Evolutionary conservation across 1,284 basidiomycete species (phyloP).

Genomic region (Bjerkandera adusta): DNA sequence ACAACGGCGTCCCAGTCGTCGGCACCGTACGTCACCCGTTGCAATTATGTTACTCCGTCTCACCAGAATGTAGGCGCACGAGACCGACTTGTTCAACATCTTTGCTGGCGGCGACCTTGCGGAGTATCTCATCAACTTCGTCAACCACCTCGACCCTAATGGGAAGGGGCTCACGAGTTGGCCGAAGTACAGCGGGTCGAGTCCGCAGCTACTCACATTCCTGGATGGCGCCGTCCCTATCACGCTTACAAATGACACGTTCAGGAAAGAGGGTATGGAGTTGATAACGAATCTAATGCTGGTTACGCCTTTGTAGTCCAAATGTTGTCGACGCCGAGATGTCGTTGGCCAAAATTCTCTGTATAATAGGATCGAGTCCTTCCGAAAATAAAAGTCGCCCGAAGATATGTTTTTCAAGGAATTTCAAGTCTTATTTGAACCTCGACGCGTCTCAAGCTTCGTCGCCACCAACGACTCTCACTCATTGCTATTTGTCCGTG

Average conservation of each 20-base stretch:
- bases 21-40: slow-evolving; percentile 22
- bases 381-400: too few species aligned
- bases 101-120: slow-evolving; percentile 10
- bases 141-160: slow-evolving; percentile 20
- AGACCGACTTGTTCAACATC: slow-evolving; percentile 5
- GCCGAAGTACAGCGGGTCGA: slow-evolving; percentile 15
- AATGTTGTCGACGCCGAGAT: too few species aligned
- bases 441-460: too few species aligned
- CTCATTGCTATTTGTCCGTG: background rate
- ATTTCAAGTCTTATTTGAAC: too few species aligned
- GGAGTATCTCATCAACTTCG: slow-evolving; percentile 17
- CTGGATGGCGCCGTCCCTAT: slow-evolving; percentile 12
- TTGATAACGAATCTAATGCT: background rate
- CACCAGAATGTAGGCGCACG: too few species aligned
- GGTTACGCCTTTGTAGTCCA: background rate
- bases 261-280: slow-evolving; percentile 7
- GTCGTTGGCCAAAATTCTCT: too few species aligned
- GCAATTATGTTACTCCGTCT: too few species aligned
- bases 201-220: slow-evolving; percentile 10
- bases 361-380: too few species aligned
- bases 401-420: too few species aligned
- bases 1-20: slow-evolving; percentile 5
- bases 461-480: too few species aligned
- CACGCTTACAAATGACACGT: slow-evolving; percentile 8
- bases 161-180: slow-evolving; percentile 7